Evolutionary conservation across 2,329 filamentous ascomycete species (phyloP), one percentile per base, ranked within the genome.

Genomic region (Apiospora arundinis): DNA sequence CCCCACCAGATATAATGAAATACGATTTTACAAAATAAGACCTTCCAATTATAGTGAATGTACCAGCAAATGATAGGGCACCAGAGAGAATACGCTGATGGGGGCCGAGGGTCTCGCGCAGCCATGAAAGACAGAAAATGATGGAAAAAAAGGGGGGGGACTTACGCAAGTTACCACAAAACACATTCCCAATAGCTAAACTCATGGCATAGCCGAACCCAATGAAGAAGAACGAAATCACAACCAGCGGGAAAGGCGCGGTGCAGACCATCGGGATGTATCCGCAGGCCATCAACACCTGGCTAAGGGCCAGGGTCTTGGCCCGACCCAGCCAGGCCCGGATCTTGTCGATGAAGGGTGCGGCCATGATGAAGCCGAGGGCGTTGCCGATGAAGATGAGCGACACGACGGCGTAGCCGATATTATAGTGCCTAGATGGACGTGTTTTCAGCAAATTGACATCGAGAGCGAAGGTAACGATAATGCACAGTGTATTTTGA

Each of bases 321-420:
- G 90, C 90, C 67, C 92, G 88, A 9, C 94, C 93, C 2, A 95
- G 81, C 25, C 87, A 87, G 7, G 83, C 82, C 70, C 91, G 86
- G 4, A 95, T 83, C 0, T 83, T 80, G 76, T 95, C 91, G n/a
- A 92, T 87, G 73, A 92, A 85, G 48, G 91, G 88, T 0, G 93
- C 93, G 0, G 92, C 92, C 16, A 87, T 80, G 77, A 97, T 91
- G 82, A 94, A 97, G 21, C 94, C 94, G 5, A 92, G 74, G 0
- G 94, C 93, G 75, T 93, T 93, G 63, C 91, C 89, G 42, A 96
- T 88, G 83, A 96, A 97, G 77, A 97, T 93, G 48, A 95, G 84
- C 1, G 94, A 95, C 2, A 96, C 92, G 11, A 94, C 82, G 2
- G 91, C 92, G 79, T 96, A 95, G 56, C 91, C 92, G 70, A 96